Evolutionary conservation across 2,329 filamentous ascomycete species (phyloP).

Genomic region (Alternaria atra): DNA sequence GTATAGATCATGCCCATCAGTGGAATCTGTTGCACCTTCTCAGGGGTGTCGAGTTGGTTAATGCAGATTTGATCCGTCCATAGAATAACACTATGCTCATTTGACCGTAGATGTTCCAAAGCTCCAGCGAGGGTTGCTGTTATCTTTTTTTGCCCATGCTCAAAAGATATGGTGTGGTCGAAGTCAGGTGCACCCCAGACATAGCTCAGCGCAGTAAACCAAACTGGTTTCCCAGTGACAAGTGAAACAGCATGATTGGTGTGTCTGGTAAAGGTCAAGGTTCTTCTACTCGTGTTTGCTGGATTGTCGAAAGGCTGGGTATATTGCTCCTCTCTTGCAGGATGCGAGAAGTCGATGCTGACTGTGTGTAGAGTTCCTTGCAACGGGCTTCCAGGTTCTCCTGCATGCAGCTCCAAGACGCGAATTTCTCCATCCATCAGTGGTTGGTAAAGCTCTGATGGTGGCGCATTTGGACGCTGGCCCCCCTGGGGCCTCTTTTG

Average conservation of each 20-base stretch:
- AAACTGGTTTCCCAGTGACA: constrained; percentile 16
- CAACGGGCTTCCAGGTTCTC: constrained; percentile 11
- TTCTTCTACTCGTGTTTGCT: constrained; percentile 1
- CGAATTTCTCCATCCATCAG: constrained; percentile 29
- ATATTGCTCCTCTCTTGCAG: constrained; percentile 6
- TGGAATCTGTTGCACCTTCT: constrained; percentile 38
- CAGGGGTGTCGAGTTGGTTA: constrained; percentile 27
- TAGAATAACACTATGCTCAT: constrained; percentile 28
- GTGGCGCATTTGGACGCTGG: not conserved
- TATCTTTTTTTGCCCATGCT: constrained; percentile 20
- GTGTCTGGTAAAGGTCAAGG: constrained; percentile 9
- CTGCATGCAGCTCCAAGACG: constrained; percentile 31
- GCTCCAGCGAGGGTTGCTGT: constrained; percentile 29
- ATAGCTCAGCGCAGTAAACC: constrained; percentile 38
- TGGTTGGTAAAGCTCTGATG: constrained; percentile 12
- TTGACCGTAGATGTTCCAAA: constrained; percentile 24
- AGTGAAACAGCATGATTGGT: constrained; percentile 35
- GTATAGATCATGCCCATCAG: constrained; percentile 38
- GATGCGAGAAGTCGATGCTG: constrained; percentile 32
- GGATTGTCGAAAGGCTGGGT: not conserved
- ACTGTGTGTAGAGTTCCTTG: constrained; percentile 26
- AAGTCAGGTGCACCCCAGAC: constrained; percentile 33
- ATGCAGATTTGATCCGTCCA: constrained; percentile 36
- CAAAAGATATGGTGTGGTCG: constrained; percentile 21
- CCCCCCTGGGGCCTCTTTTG: not conserved